These are phyloP conservation scores for Euphorbia schlechtendalii DNA, from an alignment of 441 rosid genomes.

Conservation along the genomic window DNA sequence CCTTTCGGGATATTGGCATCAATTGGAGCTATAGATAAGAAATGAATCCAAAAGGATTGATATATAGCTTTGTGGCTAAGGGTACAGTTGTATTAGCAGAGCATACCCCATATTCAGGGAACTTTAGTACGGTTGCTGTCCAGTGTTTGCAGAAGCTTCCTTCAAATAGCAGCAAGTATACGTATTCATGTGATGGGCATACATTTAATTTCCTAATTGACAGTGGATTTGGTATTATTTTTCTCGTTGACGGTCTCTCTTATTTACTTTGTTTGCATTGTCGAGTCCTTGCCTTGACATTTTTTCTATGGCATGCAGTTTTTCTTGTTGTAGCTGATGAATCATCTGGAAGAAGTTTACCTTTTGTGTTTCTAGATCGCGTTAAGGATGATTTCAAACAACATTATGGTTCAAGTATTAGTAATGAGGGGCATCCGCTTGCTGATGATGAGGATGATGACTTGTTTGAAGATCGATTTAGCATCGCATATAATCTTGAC, in stretches of 20 bases:
- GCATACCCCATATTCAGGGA: slow-evolving; percentile 88
- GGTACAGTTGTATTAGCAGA: slow-evolving; percentile 92
- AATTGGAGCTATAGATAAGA: slow-evolving; percentile 18
- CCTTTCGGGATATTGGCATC: slow-evolving; percentile 9
- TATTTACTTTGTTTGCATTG: slow-evolving; percentile 1
- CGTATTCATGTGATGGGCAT: slow-evolving; percentile 87
- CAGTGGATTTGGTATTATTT: slow-evolving; percentile 61
- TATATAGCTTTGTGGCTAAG: slow-evolving; percentile 90
- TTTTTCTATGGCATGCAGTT: slow-evolving; percentile 41
- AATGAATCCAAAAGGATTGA: slow-evolving; percentile 88
- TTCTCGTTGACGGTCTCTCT: background rate
- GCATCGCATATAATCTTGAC: slow-evolving; percentile 94
- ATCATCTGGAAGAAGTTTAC: slow-evolving; percentile 72
- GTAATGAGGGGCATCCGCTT: slow-evolving; percentile 66
- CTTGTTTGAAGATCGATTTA: slow-evolving; percentile 86
- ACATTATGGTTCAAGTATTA: slow-evolving; percentile 63
- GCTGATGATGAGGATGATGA: slow-evolving; percentile 87
- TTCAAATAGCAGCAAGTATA: slow-evolving; percentile 83
- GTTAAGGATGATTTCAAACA: slow-evolving; percentile 88
- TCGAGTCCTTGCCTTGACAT: slow-evolving; percentile 18
- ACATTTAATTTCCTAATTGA: slow-evolving; percentile 86
- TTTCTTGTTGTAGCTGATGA: slow-evolving; percentile 98
- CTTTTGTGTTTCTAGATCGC: slow-evolving; percentile 85
- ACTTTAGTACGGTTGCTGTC: slow-evolving; percentile 95
- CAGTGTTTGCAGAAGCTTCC: slow-evolving; percentile 96